Evolutionary conservation across 2,329 filamentous ascomycete species (phyloP), one percentile per base, ranked within the genome.

Genomic region (Didymella glomerata): DNA sequence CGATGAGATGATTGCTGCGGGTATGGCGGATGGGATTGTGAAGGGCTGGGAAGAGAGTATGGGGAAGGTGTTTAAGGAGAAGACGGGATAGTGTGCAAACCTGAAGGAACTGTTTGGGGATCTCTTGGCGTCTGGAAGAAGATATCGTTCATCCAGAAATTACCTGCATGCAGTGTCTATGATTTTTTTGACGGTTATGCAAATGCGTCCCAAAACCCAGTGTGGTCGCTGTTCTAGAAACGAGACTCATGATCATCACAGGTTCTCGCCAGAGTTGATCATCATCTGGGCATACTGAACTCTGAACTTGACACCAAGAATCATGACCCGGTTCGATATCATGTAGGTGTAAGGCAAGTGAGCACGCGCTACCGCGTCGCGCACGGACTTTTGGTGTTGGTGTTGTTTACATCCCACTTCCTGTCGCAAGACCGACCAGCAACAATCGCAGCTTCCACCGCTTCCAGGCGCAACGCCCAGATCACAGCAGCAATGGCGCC

Each of bases 1-100:
- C 0, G 76, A 81, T 8, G 82, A 84, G 50, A 81, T 78, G 2
- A 83, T 86, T 58, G 73, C 74, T 7, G 82, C 83, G 0, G 84
- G 84, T 0, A 74, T 75, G 66, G 78, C 74, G 7, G 64, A 72
- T 30, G 70, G 62, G 51, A 65, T 84, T 20, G 76, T 84, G 3
- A 73, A 78, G 1, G 76, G 69, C 25, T 85, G 83, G 80, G 80
- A 67, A 66, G 66, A 1, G 68, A 71, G 1, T 78, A 81, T 72
- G 80, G 79, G 62, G 46, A 67, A 56, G 41, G 57, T 68, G 10
- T 77, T 77, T 64, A 55, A 61, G 57, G 64, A 75, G 48, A 67
- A 64, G 57, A 55, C 52, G 13, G 24, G 41, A 3, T 44, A 44
- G 41, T 8, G 18, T 10, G 2, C 3, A 14, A 7, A 22, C 10